Percentiles rank a stretch among this genome's conserved stretches.
phyloP scores from a whole-genome alignment of 2,329 filamentous ascomycete species.

The Cladophialophora carrionii region DNA sequence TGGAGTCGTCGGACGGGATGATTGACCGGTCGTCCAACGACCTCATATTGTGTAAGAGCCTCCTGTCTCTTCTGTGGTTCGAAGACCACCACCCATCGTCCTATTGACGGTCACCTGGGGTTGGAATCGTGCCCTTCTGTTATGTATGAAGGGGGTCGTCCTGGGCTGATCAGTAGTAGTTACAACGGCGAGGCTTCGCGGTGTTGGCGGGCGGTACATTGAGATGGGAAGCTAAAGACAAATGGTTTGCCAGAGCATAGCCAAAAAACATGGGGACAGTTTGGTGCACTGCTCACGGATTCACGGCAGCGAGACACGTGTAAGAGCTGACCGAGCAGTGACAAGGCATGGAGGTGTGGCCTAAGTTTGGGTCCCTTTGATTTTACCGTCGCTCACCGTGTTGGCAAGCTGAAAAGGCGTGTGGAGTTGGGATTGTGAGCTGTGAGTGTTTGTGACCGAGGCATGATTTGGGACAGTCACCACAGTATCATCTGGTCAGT shows the following conservation, averaged over 20 bases:
- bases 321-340: background rate
- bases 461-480: background rate
- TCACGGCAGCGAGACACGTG: background rate
- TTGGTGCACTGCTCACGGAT: background rate
- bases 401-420: too few species aligned
- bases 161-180: background rate
- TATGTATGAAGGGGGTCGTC: background rate
- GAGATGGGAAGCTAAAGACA: background rate
- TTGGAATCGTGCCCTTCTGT: background rate
- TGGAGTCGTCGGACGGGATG: background rate
- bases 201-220: background rate
- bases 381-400: too few species aligned
- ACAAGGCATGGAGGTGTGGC: background rate
- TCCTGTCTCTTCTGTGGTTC: background rate
- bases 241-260: background rate
- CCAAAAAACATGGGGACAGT: background rate
- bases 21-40: background rate
- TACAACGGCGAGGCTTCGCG: background rate
- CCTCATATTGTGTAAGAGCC: background rate
- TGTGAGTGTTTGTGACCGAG: background rate
- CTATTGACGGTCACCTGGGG: background rate
- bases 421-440: too few species aligned
- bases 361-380: background rate
- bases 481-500: background rate
- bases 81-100: background rate